A percentile compares a stretch with the other conserved stretches of the same genome.
These are phyloP conservation scores for Talaromyces wortmannii DNA, from an alignment of 495 filamentous ascomycete genomes.

Conservation along the genomic window DNA sequence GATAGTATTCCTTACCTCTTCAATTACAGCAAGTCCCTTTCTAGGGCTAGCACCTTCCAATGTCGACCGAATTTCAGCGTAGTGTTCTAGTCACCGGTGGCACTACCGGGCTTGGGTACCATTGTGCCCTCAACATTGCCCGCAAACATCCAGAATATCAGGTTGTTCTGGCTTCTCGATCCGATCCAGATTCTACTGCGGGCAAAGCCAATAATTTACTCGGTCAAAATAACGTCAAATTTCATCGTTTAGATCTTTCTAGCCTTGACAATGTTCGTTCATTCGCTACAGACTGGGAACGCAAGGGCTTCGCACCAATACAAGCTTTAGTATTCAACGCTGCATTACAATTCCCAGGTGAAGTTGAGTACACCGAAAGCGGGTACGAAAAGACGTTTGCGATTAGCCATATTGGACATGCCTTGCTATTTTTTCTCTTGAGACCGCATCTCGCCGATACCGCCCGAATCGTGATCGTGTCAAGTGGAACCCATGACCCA, in stretches of 20 bases:
- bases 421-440: conserved; percentile 45
- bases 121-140: conserved; percentile 24
- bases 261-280: conserved; percentile 29
- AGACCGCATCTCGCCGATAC: conserved; percentile 35
- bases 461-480: conserved; percentile 35
- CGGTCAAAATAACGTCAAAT: conserved; percentile 27
- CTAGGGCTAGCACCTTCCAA: background rate
- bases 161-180: conserved; percentile 31
- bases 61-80: conserved; percentile 6
- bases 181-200: conserved; percentile 31
- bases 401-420: conserved; percentile 31
- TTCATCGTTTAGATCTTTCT: conserved; percentile 32
- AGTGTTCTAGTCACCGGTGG: conserved; percentile 40
- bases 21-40: too few relatives aligned
- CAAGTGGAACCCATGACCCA: conserved; percentile 27
- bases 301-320: conserved; percentile 30
- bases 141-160: conserved; percentile 21
- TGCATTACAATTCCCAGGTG: conserved; percentile 28
- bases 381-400: conserved; percentile 38
- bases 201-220: conserved; percentile 21
- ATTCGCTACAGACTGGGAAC: conserved; percentile 29
- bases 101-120: conserved; percentile 27
- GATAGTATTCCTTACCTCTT: too few relatives aligned
- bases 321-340: conserved; percentile 41
- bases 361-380: conserved; percentile 22